A percentile compares a stretch with the other conserved stretches of the same genome.
phyloP scores from a whole-genome alignment of 805 yeast species.

The Crinitomyces ghanaensis region DNA sequence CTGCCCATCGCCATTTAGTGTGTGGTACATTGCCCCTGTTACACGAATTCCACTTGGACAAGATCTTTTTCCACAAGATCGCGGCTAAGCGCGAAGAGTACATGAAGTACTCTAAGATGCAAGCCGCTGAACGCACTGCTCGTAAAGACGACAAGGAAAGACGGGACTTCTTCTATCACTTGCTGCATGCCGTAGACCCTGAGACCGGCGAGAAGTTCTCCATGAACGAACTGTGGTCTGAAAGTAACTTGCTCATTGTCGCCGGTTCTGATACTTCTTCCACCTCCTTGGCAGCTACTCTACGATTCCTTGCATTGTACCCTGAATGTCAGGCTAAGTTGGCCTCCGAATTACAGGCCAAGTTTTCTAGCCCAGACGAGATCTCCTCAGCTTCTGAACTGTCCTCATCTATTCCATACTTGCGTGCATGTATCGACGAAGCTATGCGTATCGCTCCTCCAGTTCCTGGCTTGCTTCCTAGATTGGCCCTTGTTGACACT shows the following conservation, averaged over 20 bases:
- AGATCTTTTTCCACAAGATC: conserved; percentile 10
- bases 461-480: conserved; percentile 13
- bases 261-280: conserved; percentile 15
- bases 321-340: conserved; percentile 5
- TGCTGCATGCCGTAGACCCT: conserved; percentile 12
- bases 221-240: conserved; percentile 13
- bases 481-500: conserved; percentile 7
- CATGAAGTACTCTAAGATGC: conserved; percentile 12
- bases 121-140: conserved; percentile 12
- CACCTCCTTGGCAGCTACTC: conserved; percentile 10
- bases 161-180: conserved; percentile 12
- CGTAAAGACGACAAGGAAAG: conserved; percentile 9
- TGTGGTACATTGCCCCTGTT: conserved; percentile 9
- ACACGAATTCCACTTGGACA: conserved; percentile 11
- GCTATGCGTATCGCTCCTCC: conserved; percentile 14
- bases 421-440: conserved; percentile 13
- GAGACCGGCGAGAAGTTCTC: conserved; percentile 13
- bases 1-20: conserved; percentile 13
- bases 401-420: conserved; percentile 7
- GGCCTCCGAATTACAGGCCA: conserved; percentile 5
- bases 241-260: conserved; percentile 12
- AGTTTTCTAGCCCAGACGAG: conserved; percentile 9
- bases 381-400: conserved; percentile 6
- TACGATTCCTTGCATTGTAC: conserved; percentile 10
- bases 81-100: conserved; percentile 10